Evolutionary conservation across 768 basidiomycete species (phyloP), one percentile per base, ranked within the genome.

Genomic region (Grammothele lineata): DNA sequence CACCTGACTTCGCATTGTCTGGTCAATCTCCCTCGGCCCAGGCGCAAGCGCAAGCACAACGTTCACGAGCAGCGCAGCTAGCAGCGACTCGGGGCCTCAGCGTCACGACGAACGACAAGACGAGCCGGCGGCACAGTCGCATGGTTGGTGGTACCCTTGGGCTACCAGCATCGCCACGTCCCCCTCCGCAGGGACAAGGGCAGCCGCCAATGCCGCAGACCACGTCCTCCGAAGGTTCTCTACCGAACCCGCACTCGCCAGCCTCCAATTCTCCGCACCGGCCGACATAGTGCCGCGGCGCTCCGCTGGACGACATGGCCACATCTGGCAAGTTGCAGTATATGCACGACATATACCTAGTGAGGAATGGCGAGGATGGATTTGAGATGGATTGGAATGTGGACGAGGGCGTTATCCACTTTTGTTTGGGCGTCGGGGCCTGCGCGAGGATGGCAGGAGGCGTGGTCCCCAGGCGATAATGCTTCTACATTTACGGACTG

Each of bases 51-150:
- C 60, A 69, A 32, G 33, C 34, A 34, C 53, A 46, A 36, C 62
- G 62, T 23, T 76, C 79, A 15, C 70, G 71, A 47, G 85, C 85
- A 4, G 74, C 84, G 23, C 65, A 69, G 45, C 70, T 74, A 36
- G 88, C 88, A 14, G 81, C 82, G 15, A 77, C 71, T 41, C 77
- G 81, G 52, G 87, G 87, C n/a, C 65, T 91, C 45, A 84, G 85
- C 58, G 74, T 90, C 19, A 68, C 76, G 5, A 69, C 70, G n/a
- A 36, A n/a, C 21, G 78, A 79, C 50, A 75, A 76, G 55, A 74
- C 76, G 19, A 80, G 81, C 60, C 75, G 58, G 43, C 41, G 83
- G 49, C 77, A 83, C 38, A 83, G 83, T 47, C 75, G 75, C 50
- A 71, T 83, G 64, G 70, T 80, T 22, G 83, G 83, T 47, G 75